These are phyloP conservation scores for Penicillium taxi DNA, from an alignment of 495 filamentous ascomycete genomes.

Conservation along the genomic window DNA sequence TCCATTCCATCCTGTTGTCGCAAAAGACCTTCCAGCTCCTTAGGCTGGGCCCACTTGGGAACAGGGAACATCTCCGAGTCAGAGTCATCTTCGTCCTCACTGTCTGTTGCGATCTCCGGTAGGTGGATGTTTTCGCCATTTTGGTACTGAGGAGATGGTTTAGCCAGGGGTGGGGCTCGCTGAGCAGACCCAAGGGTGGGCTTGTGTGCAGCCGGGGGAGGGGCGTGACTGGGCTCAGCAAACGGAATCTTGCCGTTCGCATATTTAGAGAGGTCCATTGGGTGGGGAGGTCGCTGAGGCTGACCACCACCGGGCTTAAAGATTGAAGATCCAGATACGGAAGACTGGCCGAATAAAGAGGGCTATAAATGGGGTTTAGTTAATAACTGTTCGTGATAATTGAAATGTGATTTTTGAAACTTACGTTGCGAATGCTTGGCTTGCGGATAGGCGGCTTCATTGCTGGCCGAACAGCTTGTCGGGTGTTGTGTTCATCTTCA, in stretches of 20 bases:
- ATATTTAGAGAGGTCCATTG: constrained; percentile 71
- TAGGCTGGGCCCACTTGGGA: constrained; percentile 78
- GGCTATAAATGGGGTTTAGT: too few species aligned
- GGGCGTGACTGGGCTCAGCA: constrained; percentile 55
- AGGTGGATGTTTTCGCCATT: constrained; percentile 76
- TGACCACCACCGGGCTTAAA: constrained; percentile 39
- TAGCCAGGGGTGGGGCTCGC: constrained; percentile 41
- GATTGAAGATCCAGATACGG: constrained; percentile 30
- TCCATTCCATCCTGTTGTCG: constrained; percentile 72
- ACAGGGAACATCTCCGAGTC: constrained; percentile 52
- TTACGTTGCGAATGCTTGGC: constrained; percentile 69
- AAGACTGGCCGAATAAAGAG: constrained; percentile 52
- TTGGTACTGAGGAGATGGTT: constrained; percentile 69
- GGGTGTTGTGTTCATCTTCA: constrained; percentile 47
- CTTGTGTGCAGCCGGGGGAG: constrained; percentile 44
- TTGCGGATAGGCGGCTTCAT: constrained; percentile 80
- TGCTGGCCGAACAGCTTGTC: constrained; percentile 42
- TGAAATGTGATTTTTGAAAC: constrained; percentile 4
- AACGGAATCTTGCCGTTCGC: constrained; percentile 87
- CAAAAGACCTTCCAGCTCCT: constrained; percentile 61
- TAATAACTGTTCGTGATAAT: background rate
- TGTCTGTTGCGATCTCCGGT: constrained; percentile 82
- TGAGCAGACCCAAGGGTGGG: constrained; percentile 34
- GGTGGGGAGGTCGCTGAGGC: constrained; percentile 56
- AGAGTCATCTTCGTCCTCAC: constrained; percentile 66